These are phyloP conservation scores for Zangia roseola DNA, from an alignment of 768 basidiomycete species.

Conservation along the genomic window DNA sequence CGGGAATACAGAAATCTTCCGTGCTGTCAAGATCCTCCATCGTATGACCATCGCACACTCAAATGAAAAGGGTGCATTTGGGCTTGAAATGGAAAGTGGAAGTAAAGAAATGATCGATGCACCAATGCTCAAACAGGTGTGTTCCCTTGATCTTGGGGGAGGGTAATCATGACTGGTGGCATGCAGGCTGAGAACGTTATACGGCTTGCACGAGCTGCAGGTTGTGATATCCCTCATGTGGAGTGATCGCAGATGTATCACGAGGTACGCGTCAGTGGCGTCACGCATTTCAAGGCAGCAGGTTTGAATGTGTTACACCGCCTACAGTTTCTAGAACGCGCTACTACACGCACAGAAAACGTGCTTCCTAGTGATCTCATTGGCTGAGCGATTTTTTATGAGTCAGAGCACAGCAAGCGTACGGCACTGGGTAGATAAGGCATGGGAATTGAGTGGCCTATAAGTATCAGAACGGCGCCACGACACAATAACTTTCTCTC, in stretches of 20 bases:
- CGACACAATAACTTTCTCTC: not conserved
- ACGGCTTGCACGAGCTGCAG: conserved; percentile 51
- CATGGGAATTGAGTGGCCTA: not conserved
- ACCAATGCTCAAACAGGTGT: conserved; percentile 78
- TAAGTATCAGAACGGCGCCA: conserved; percentile 5
- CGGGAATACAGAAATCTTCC: conserved; percentile 58
- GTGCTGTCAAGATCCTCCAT: conserved; percentile 70
- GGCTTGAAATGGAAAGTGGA: conserved; percentile 55
- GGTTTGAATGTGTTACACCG: no score
- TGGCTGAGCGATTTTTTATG: no score
- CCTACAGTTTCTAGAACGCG: no score
- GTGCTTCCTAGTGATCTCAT: no score
- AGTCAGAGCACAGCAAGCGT: no score
- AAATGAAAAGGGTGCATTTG: conserved; percentile 63
- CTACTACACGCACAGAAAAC: no score
- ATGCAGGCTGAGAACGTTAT: conserved; percentile 51
- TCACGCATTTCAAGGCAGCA: no score
- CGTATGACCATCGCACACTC: conserved; percentile 60
- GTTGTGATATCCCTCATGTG: conserved; percentile 49
- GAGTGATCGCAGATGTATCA: conserved; percentile 16
- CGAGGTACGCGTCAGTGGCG: no score
- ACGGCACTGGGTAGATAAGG: not conserved
- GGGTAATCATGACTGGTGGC: not conserved
- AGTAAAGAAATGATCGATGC: conserved; percentile 86
- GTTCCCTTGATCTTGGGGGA: not conserved